phyloP scores from a whole-genome alignment of 75 land plant genomes.

The Gnetum montanum region DNA sequence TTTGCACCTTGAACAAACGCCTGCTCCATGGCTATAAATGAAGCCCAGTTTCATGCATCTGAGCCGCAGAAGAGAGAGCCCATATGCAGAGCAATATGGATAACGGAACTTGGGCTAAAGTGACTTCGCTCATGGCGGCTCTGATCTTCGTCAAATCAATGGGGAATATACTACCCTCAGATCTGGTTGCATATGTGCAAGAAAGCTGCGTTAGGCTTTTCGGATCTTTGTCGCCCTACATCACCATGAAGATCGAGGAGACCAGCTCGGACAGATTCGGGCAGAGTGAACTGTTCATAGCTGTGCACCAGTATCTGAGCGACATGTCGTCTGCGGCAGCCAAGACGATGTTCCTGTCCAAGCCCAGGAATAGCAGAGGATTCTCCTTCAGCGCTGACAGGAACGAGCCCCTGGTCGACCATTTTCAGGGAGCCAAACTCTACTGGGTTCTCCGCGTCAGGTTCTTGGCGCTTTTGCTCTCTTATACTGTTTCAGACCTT shows the following conservation, averaged over 20 bases:
- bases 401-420: conserved; percentile 33
- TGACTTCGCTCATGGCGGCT: conserved; percentile 1
- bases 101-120: too few species aligned
- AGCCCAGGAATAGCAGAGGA: conserved; percentile 19
- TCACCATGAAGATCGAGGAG: conserved; percentile 13
- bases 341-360: conserved; percentile 23
- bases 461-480: too few species aligned
- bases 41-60: too few species aligned
- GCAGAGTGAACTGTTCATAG: conserved; percentile 31
- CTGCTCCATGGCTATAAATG: too few species aligned
- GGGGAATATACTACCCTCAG: not conserved
- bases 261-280: conserved; percentile 19
- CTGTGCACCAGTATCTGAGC: conserved; percentile 38
- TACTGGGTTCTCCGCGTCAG: conserved; percentile 24
- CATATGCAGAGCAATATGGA: too few species aligned
- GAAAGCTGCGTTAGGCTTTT: conserved; percentile 6
- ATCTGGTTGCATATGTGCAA: not conserved
- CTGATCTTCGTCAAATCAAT: not conserved
- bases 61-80: too few species aligned
- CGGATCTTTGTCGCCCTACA: conserved; percentile 13
- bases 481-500: too few species aligned
- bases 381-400: conserved; percentile 41
- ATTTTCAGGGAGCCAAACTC: conserved; percentile 23
- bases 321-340: conserved; percentile 14
- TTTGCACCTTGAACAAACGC: too few species aligned